These are phyloP conservation scores for Helminthosporium solani DNA, from an alignment of 2,329 filamentous ascomycete genomes.

Conservation along the genomic window DNA sequence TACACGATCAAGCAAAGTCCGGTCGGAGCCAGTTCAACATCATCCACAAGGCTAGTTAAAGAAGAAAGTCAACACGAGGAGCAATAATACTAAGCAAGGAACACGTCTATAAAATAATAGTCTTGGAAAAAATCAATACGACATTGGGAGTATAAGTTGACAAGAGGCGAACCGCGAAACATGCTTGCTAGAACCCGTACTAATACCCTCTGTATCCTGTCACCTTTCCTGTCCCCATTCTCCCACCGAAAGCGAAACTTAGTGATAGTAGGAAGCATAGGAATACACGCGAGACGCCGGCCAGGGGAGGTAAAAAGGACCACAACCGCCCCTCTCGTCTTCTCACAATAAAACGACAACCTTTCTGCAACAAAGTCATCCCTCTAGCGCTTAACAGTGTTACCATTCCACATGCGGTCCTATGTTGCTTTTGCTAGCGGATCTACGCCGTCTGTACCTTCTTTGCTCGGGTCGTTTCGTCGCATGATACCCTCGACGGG, in stretches of 20 bases:
- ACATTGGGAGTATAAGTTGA: slow-evolving; percentile 35
- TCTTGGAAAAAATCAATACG: slow-evolving; percentile 23
- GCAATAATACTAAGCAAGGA: background rate
- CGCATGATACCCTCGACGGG: slow-evolving; percentile 95
- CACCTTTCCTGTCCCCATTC: slow-evolving; percentile 8
- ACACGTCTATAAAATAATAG: slow-evolving; percentile 1
- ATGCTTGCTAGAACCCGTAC: slow-evolving; percentile 10
- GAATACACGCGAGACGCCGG: slow-evolving; percentile 38
- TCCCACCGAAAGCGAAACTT: slow-evolving; percentile 29
- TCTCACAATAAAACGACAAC: background rate
- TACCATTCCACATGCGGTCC: background rate
- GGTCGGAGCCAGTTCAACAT: too few species aligned
- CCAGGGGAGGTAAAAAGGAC: slow-evolving; percentile 10
- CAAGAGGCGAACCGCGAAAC: slow-evolving; percentile 19
- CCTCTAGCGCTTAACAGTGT: background rate
- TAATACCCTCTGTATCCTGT: slow-evolving; percentile 9
- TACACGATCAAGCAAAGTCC: too few species aligned
- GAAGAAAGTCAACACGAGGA: background rate
- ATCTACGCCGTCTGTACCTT: slow-evolving; percentile 59
- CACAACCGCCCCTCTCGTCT: slow-evolving; percentile 6
- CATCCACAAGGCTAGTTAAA: too few species aligned
- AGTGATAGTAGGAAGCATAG: slow-evolving; percentile 43
- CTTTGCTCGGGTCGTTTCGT: slow-evolving; percentile 62
- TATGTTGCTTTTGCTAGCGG: slow-evolving; percentile 51
- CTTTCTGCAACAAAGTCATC: background rate